Base-by-base conservation (phyloP, 805 yeast species). In the Candida parachauliodes region DNA sequence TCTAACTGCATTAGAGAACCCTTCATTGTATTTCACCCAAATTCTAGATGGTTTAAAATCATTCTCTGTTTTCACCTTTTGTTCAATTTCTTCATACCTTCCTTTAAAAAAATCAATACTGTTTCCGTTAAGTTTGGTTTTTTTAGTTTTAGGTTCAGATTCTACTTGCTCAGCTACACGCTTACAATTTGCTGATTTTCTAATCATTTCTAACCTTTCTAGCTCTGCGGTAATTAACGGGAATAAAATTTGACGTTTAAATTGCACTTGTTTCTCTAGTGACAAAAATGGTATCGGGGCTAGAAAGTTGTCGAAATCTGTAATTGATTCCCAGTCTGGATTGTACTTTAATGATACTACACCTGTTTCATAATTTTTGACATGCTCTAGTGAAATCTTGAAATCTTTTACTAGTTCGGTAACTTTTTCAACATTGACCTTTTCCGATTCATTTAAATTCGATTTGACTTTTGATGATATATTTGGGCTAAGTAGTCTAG, bases 1-100 rank as follows among this genome's bases (percentile, higher is more conserved):
- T 23, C 94, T 64, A 2, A 88, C 97, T 0, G 97, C 97, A 57
- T 87, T 83, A 4, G 95, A 84, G 52, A 83, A 88, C 0, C 97
- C 97, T 60, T 88, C 96, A 45, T 83, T 84, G 54, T 81, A 88
- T 52, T 83, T 87, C n/a, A 88, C 85, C 96, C 96, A 88, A 23
- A 67, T 67, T 35, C 72, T 50, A 16, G 32, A 79, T 70, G 49
- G 77, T 20, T 63, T 21, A 58, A 52, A 28, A 44, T 62, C 36
- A 48, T 59, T 34, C 33, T 47, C 51, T 11, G 40, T 39, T 6
- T 11, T 28, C 12, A 23, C 14, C 5, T 26, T 30, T 35, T 32
- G 40, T 10, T 31, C 19, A 2, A 65, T 43, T 12, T 56, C 63
- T 15, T 60, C 69, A 45, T 67, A 67, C 36, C 53, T 59, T 5